These are phyloP conservation scores for Larix sibirica DNA, from an alignment of 83 land plant species.

Conservation along the genomic window DNA sequence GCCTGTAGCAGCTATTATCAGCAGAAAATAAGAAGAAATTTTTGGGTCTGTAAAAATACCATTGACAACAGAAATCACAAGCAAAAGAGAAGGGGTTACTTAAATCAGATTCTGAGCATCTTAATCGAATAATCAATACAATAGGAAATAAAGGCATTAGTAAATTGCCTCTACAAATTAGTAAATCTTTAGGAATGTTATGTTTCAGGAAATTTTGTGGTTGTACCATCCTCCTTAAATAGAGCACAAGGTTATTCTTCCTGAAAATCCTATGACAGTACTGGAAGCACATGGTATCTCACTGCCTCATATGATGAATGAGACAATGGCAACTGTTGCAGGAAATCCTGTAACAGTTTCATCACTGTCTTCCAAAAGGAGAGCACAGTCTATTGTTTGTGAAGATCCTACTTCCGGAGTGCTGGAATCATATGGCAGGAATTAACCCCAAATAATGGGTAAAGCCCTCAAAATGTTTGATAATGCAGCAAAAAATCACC, in stretches of 20 bases:
- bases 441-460: neutral
- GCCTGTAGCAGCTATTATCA: no score
- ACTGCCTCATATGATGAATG: neutral
- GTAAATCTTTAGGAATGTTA: conserved; percentile 21
- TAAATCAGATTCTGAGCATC: no score
- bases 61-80: no score
- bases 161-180: neutral
- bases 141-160: no score
- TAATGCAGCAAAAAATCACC: neutral
- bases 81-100: no score
- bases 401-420: neutral
- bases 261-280: conserved; percentile 1
- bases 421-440: neutral
- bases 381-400: neutral
- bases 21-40: no score
- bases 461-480: neutral
- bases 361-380: neutral
- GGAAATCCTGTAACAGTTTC: neutral
- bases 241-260: conserved; percentile 37
- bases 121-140: no score
- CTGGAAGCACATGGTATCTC: neutral
- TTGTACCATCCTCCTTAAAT: conserved; percentile 31
- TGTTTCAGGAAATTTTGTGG: conserved; percentile 31
- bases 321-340: neutral
- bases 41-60: no score